phyloP scores from a whole-genome alignment of 768 basidiomycete genomes.

The Ramaria sp. region DNA sequence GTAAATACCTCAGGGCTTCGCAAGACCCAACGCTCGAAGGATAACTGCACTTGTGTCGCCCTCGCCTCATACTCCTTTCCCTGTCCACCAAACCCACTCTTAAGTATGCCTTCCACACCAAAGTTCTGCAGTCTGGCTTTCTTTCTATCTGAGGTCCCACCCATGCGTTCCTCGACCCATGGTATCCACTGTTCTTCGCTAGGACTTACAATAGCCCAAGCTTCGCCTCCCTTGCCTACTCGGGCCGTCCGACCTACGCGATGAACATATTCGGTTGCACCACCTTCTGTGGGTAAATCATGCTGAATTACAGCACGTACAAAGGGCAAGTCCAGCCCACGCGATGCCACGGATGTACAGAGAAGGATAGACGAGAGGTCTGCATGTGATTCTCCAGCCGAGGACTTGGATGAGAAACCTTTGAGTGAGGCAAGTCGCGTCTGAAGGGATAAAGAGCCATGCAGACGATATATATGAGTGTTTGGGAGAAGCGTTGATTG shows the following conservation, averaged over 20 bases:
- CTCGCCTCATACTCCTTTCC: slow-evolving; percentile 73
- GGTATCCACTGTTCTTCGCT: slow-evolving; percentile 83
- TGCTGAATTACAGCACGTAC: slow-evolving; percentile 93
- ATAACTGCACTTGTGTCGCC: slow-evolving; percentile 91
- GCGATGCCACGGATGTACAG: slow-evolving; percentile 97
- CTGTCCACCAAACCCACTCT: slow-evolving; percentile 78
- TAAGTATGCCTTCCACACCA: slow-evolving; percentile 59
- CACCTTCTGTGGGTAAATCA: slow-evolving; percentile 95
- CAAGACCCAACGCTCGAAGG: slow-evolving; percentile 92
- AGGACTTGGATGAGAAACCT: slow-evolving; percentile 53
- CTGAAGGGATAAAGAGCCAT: slow-evolving; percentile 80
- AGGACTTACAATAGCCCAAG: slow-evolving; percentile 86
- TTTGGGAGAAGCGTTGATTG: slow-evolving; percentile 72
- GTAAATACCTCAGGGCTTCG: slow-evolving; percentile 48
- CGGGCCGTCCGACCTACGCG: slow-evolving; percentile 95
- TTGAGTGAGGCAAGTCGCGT: slow-evolving; percentile 76
- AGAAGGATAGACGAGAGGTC: slow-evolving; percentile 62
- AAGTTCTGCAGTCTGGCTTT: slow-evolving; percentile 43
- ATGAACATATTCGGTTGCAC: slow-evolving; percentile 93
- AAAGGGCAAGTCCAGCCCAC: slow-evolving; percentile 91
- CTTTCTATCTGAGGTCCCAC: slow-evolving; percentile 28
- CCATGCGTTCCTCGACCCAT: slow-evolving; percentile 84
- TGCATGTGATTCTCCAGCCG: slow-evolving; percentile 16
- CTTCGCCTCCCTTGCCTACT: slow-evolving; percentile 90
- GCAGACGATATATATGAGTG: slow-evolving; percentile 76